Evolutionary conservation across 2,329 filamentous ascomycete species (phyloP).

Genomic region (Colletotrichum somersetense): DNA sequence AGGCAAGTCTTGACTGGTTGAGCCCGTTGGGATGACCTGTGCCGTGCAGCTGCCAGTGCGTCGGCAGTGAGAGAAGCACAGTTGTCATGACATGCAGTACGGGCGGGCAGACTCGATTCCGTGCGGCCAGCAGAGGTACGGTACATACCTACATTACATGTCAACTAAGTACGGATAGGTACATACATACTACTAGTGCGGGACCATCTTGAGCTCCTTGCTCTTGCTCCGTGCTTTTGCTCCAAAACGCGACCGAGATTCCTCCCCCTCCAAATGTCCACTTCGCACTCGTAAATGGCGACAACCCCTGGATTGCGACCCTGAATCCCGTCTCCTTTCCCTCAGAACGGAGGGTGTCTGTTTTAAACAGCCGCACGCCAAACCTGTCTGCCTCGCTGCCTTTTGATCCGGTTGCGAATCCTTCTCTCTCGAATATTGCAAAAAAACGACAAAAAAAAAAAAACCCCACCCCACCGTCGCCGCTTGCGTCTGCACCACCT

Average conservation of each 20-base stretch:
- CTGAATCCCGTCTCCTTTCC: constrained; percentile 29
- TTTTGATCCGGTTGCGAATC: constrained; percentile 23
- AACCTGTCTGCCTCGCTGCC: constrained; percentile 1
- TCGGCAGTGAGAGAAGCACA: neutral
- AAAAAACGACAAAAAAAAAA: neutral
- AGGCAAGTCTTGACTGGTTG: constrained; percentile 19
- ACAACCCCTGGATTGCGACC: constrained; percentile 40
- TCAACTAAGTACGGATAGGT: no score
- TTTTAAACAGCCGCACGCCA: neutral
- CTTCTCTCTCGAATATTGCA: neutral
- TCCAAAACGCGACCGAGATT: constrained; percentile 19
- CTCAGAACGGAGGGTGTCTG: constrained; percentile 1
- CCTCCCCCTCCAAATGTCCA: neutral
- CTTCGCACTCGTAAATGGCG: constrained; percentile 20
- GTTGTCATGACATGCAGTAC: neutral
- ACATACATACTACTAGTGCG: neutral
- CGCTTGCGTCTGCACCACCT: constrained; percentile 17
- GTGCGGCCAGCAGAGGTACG: neutral
- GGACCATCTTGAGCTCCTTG: constrained; percentile 22
- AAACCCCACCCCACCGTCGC: no score
- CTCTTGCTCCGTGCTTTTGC: constrained; percentile 14
- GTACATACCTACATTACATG: no score
- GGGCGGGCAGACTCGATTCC: neutral
- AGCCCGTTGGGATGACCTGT: neutral
- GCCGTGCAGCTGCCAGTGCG: neutral